phyloP scores from a whole-genome alignment of 2,329 filamentous ascomycete species.

The Lecanoromycetidae sp. region DNA sequence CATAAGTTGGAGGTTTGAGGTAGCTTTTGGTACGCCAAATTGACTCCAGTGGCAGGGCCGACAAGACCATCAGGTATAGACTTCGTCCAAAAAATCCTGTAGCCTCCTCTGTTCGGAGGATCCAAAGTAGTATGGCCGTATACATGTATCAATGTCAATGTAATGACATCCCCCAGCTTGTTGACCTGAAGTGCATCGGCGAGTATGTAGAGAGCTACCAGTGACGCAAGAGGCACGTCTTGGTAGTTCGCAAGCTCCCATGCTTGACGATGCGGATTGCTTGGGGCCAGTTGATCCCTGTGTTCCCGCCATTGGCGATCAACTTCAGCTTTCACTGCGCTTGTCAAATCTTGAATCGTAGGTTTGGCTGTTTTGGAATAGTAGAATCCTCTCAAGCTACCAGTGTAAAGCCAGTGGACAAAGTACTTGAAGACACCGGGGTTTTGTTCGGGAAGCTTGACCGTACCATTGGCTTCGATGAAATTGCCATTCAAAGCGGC shows the following conservation, averaged over 20 bases:
- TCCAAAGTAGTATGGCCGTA: background rate
- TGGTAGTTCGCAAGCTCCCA: background rate
- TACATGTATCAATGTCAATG: background rate
- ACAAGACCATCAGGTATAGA: background rate
- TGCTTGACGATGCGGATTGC: background rate
- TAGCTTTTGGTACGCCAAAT: background rate
- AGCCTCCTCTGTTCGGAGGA: too few species aligned
- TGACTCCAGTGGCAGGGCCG: background rate
- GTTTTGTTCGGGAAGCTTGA: conserved; percentile 36
- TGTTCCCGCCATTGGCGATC: too few species aligned
- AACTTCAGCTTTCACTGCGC: background rate
- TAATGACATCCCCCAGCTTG: background rate
- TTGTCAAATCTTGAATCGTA: background rate
- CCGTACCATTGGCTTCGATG: conserved; percentile 28
- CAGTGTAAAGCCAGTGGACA: conserved; percentile 39
- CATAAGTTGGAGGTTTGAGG: background rate
- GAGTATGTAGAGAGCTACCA: conserved; percentile 1
- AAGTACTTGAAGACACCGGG: conserved; percentile 44
- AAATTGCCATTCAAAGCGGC: conserved; percentile 8
- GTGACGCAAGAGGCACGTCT: background rate
- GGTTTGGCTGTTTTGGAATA: background rate
- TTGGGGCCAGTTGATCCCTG: background rate
- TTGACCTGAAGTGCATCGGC: conserved; percentile 1
- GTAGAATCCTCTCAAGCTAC: conserved; percentile 1
- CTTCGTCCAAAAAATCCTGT: too few species aligned